Percentiles rank a stretch among this genome's conserved stretches.
phyloP scores from a whole-genome alignment of 495 filamentous ascomycete genomes.

The Lentithecium fluviatile region DNA sequence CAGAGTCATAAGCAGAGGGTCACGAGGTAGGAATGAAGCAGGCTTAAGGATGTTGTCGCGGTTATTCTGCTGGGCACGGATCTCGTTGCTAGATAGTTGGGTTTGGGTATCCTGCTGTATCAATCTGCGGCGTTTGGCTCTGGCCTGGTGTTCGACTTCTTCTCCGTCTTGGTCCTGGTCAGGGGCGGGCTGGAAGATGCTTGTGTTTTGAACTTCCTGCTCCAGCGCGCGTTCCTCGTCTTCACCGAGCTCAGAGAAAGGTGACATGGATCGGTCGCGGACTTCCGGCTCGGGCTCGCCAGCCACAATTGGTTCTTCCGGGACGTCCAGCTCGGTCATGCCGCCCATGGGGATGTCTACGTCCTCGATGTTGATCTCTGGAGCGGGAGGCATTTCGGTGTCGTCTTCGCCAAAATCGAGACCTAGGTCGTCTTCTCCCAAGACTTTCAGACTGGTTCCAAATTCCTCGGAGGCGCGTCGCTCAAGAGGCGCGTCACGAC shows the following conservation, averaged over 20 bases:
- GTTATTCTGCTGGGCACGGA: slow-evolving; percentile 77
- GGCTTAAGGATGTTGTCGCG: slow-evolving; percentile 77
- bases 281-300: slow-evolving; percentile 36
- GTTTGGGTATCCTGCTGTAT: slow-evolving; percentile 68
- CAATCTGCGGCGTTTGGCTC: slow-evolving; percentile 72
- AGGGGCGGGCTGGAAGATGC: slow-evolving; percentile 43
- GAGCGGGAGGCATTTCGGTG: slow-evolving; percentile 9
- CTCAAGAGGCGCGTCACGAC: slow-evolving; percentile 72
- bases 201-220: slow-evolving; percentile 44
- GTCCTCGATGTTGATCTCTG: slow-evolving; percentile 22
- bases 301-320: slow-evolving; percentile 43
- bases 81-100: slow-evolving; percentile 55
- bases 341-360: slow-evolving; percentile 60
- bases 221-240: slow-evolving; percentile 59
- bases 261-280: slow-evolving; percentile 60
- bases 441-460: slow-evolving; percentile 44
- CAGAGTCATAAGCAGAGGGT: slow-evolving; percentile 81
- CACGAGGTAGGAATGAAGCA: slow-evolving; percentile 75
- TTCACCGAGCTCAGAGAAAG: slow-evolving; percentile 58
- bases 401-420: neutral
- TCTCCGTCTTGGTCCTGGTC: slow-evolving; percentile 56
- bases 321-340: slow-evolving; percentile 54
- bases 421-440: slow-evolving; percentile 49
- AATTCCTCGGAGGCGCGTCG: slow-evolving; percentile 59
- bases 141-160: slow-evolving; percentile 50